Evolutionary conservation across 2,329 filamentous ascomycete species (phyloP).

Genomic region (Xylariaceae sp.): DNA sequence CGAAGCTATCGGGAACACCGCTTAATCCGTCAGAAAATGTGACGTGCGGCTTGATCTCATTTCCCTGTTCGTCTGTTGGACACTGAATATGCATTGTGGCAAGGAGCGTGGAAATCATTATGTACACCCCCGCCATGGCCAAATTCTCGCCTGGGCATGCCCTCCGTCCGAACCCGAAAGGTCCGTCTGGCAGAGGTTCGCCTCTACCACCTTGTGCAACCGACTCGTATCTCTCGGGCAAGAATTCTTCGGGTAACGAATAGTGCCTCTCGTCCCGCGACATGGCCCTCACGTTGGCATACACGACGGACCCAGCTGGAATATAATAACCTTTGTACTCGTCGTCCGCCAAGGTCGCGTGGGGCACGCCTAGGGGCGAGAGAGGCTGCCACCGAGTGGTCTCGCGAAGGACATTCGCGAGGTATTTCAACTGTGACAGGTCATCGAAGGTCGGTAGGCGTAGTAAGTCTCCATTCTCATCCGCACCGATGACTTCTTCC

Average conservation of each 20-base stretch:
- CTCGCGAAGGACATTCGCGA: constrained; percentile 50
- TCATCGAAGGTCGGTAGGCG: constrained; percentile 46
- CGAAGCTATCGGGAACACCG: constrained; percentile 21
- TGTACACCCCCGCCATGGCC: constrained; percentile 57
- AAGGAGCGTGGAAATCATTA: constrained; percentile 44
- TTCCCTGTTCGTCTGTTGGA: constrained; percentile 25
- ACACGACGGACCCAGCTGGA: constrained; percentile 51
- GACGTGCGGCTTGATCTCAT: constrained; percentile 21
- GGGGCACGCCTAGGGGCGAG: constrained; percentile 47
- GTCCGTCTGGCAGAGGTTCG: constrained; percentile 42
- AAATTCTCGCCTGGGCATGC: constrained; percentile 53
- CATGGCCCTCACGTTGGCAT: constrained; percentile 51
- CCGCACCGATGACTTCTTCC: constrained; percentile 46
- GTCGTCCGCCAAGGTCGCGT: constrained; percentile 49
- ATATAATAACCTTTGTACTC: constrained; percentile 53
- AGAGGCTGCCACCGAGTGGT: constrained; percentile 45
- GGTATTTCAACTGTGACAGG: constrained; percentile 46
- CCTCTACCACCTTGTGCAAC: constrained; percentile 33
- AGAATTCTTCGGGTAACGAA: constrained; percentile 43
- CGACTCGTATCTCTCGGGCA: constrained; percentile 41
- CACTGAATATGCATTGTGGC: constrained; percentile 40
- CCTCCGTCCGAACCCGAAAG: constrained; percentile 54
- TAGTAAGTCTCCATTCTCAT: constrained; percentile 22
- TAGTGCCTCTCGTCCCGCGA: constrained; percentile 43
- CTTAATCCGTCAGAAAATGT: constrained; percentile 23